phyloP scores from a whole-genome alignment of 2,329 filamentous ascomycete genomes.

The Berkeleyomyces rouxiae region DNA sequence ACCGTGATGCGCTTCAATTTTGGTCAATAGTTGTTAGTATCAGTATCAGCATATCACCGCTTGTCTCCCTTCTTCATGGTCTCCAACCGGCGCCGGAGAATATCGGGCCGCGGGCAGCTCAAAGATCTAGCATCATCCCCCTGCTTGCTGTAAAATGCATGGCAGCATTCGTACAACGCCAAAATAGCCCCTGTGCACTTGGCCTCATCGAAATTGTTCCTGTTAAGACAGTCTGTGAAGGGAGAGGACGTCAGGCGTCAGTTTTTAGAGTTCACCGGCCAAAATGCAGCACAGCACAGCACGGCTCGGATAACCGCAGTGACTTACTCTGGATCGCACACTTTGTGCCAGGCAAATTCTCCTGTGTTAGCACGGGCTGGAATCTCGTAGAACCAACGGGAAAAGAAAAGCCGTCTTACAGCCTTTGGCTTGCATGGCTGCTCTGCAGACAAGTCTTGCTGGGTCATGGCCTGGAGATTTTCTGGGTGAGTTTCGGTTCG shows the following conservation, averaged over 20 bases:
- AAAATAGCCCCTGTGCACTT: conserved; percentile 66
- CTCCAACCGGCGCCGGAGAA: conserved; percentile 38
- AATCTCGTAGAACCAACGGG: neutral
- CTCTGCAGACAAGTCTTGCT: conserved; percentile 27
- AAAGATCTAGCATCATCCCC: conserved; percentile 61
- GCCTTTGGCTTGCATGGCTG: conserved; percentile 77
- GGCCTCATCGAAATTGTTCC: conserved; percentile 69
- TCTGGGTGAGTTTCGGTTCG: neutral
- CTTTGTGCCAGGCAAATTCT: conserved; percentile 24
- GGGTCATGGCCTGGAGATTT: conserved; percentile 4
- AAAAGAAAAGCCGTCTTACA: conserved; percentile 29
- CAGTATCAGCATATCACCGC: neutral
- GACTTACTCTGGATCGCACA: conserved; percentile 74
- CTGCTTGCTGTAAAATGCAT: conserved; percentile 65
- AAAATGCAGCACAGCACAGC: no score
- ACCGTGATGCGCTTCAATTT: neutral
- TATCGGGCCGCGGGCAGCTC: conserved; percentile 69
- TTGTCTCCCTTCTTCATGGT: neutral
- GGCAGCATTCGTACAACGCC: conserved; percentile 85
- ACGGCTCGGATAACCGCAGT: neutral
- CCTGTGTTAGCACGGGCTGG: neutral
- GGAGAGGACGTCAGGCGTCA: conserved; percentile 49
- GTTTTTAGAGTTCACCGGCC: no score
- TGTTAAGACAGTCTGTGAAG: conserved; percentile 58
- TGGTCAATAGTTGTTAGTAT: neutral